Evolutionary conservation across 148 eudicot species (phyloP).

Genomic region (Gaultheria prostrata): DNA sequence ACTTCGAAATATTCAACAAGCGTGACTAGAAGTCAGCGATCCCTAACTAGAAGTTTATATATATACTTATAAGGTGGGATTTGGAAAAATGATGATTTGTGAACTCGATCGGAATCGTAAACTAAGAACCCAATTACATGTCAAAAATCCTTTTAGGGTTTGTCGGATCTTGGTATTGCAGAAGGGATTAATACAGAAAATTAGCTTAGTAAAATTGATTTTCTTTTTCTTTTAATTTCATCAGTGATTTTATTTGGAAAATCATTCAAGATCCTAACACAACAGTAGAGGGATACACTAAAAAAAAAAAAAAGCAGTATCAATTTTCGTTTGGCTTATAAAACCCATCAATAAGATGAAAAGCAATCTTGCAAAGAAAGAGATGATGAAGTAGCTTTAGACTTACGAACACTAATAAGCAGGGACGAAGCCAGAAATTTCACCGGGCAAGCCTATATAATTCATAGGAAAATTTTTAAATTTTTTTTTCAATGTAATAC

Average conservation of each 20-base stretch:
- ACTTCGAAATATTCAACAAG: not conserved
- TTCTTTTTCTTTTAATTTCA: not conserved
- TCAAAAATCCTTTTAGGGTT: not conserved
- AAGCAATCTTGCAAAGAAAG: not conserved
- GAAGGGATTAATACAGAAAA: not conserved
- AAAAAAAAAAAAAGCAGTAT: too few relatives aligned
- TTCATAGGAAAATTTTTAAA: too few relatives aligned
- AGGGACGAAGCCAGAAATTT: too few relatives aligned
- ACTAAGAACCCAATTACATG: not conserved
- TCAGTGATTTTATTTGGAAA: not conserved
- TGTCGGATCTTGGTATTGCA: not conserved
- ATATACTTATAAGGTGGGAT: not conserved
- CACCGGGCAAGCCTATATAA: too few relatives aligned
- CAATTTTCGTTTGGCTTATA: not conserved
- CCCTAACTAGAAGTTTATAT: too few relatives aligned
- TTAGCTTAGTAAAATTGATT: not conserved
- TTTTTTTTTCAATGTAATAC: too few relatives aligned
- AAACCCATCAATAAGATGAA: slow-evolving; percentile 9
- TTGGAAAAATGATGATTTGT: not conserved
- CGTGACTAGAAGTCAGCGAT: too few relatives aligned
- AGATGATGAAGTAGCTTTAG: not conserved
- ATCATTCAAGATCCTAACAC: not conserved
- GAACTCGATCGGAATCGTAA: not conserved
- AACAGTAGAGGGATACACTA: not conserved
- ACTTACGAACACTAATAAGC: too few relatives aligned